Evolutionary conservation across 768 basidiomycete genomes (phyloP).

Genomic region (Mrakia blollopis): DNA sequence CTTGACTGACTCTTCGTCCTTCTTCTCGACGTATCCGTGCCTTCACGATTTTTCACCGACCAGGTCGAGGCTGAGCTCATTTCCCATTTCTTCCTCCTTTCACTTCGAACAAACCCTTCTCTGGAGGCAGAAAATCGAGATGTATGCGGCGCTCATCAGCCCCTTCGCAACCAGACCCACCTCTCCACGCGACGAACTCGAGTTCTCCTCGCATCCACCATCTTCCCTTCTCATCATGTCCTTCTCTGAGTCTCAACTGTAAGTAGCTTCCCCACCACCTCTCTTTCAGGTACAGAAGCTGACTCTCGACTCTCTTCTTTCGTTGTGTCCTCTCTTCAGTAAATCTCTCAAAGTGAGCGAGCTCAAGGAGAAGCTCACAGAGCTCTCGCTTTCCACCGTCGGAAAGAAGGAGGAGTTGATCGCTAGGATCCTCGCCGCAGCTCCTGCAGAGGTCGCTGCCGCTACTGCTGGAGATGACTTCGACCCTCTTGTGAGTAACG

Average conservation of each 20-base stretch:
- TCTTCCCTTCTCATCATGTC: background rate
- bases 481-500: background rate
- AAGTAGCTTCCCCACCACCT: background rate
- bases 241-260: constrained; percentile 6
- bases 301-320: background rate
- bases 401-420: constrained; percentile 42
- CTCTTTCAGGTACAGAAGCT: background rate
- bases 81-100: too few relatives aligned
- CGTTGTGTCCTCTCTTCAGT: background rate
- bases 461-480: constrained; percentile 1
- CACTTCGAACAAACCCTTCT: too few relatives aligned
- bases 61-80: too few relatives aligned
- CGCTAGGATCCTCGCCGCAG: constrained; percentile 20
- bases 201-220: background rate
- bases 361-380: constrained; percentile 39
- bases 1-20: too few relatives aligned
- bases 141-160: background rate
- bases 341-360: constrained; percentile 40
- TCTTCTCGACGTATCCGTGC: too few relatives aligned
- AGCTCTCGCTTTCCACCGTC: constrained; percentile 32
- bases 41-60: too few relatives aligned
- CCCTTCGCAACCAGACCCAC: background rate
- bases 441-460: background rate
- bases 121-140: too few relatives aligned
- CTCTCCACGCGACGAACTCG: background rate